phyloP scores from a whole-genome alignment of 2,329 filamentous ascomycete species.

The Capronia epimyces region DNA sequence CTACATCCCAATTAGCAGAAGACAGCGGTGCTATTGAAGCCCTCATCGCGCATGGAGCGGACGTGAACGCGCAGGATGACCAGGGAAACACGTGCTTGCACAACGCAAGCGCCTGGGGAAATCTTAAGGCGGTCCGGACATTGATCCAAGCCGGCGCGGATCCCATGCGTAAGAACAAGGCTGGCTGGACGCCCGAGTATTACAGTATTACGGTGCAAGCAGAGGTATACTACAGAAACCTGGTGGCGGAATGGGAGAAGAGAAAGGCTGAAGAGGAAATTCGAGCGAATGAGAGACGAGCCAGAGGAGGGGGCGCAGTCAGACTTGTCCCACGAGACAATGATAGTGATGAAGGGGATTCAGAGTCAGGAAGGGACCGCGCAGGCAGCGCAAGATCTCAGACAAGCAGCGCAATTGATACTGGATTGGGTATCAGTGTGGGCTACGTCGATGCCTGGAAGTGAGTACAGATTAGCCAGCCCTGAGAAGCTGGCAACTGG shows the following conservation, averaged over 20 bases:
- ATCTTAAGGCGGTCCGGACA: constrained; percentile 69
- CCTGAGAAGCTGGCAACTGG: too few species aligned
- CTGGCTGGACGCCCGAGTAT: constrained; percentile 75
- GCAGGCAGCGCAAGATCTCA: constrained; percentile 19
- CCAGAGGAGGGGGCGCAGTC: constrained; percentile 20
- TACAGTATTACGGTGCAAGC: constrained; percentile 78
- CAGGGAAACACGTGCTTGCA: constrained; percentile 83
- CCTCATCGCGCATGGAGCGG: constrained; percentile 30
- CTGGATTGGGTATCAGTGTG: constrained; percentile 26
- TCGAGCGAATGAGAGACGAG: constrained; percentile 20
- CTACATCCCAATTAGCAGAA: constrained; percentile 26
- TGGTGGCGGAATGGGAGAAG: constrained; percentile 67
- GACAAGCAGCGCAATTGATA: constrained; percentile 15
- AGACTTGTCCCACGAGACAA: constrained; percentile 22
- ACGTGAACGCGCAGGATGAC: constrained; percentile 55
- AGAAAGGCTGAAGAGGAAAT: constrained; percentile 44
- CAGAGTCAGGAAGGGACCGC: constrained; percentile 11
- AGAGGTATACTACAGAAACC: constrained; percentile 74
- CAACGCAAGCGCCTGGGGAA: constrained; percentile 76
- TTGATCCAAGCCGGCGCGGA: constrained; percentile 74
- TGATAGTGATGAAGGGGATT: constrained; percentile 22
- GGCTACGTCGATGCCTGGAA: constrained; percentile 23
- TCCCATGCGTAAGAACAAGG: constrained; percentile 64
- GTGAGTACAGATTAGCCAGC: too few species aligned
- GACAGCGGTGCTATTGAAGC: constrained; percentile 30